Percentiles rank a stretch among this genome's conserved stretches.
Evolutionary conservation across 208 protist species (phyloP).

Genomic region (Jaenimonas drosophilae): DNA sequence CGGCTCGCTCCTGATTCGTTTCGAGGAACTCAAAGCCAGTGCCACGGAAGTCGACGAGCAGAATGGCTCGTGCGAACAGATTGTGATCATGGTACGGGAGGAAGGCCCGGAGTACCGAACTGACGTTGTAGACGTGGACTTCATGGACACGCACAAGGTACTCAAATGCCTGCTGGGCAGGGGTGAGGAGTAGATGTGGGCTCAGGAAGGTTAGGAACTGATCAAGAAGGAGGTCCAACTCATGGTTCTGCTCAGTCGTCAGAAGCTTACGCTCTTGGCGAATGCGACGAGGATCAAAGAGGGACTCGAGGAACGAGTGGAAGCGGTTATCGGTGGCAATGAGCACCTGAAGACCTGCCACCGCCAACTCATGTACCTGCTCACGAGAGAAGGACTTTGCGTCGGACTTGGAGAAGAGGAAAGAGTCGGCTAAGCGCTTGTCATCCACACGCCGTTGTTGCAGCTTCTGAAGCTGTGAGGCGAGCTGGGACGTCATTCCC

Average conservation of each 20-base stretch:
- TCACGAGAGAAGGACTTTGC: constrained; percentile 70
- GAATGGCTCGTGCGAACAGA: constrained; percentile 60
- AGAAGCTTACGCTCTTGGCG: constrained; percentile 64
- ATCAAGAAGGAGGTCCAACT: constrained; percentile 34
- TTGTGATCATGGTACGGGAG: constrained; percentile 85
- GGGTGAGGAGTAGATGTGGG: constrained; percentile 74
- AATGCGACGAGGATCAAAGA: constrained; percentile 49
- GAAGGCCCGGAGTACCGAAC: constrained; percentile 57
- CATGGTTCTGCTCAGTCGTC: constrained; percentile 20
- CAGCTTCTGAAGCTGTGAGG: constrained; percentile 65
- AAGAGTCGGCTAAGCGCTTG: constrained; percentile 54
- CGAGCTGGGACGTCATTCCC: constrained; percentile 62
- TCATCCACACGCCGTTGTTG: constrained; percentile 59
- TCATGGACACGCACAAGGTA: constrained; percentile 79
- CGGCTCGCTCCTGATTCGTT: constrained; percentile 70
- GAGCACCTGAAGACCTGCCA: constrained; percentile 59
- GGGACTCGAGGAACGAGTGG: constrained; percentile 54
- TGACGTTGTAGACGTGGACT: constrained; percentile 78
- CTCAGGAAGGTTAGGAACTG: constrained; percentile 67
- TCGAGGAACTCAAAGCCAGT: constrained; percentile 76
- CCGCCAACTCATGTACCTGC: constrained; percentile 75
- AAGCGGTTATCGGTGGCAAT: constrained; percentile 74
- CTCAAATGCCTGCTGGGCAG: constrained; percentile 82
- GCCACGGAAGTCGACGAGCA: constrained; percentile 78
- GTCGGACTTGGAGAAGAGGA: constrained; percentile 70